These are phyloP conservation scores for Wickerhamomyces strasburgensis DNA, from an alignment of 805 yeast genomes.

Conservation along the genomic window DNA sequence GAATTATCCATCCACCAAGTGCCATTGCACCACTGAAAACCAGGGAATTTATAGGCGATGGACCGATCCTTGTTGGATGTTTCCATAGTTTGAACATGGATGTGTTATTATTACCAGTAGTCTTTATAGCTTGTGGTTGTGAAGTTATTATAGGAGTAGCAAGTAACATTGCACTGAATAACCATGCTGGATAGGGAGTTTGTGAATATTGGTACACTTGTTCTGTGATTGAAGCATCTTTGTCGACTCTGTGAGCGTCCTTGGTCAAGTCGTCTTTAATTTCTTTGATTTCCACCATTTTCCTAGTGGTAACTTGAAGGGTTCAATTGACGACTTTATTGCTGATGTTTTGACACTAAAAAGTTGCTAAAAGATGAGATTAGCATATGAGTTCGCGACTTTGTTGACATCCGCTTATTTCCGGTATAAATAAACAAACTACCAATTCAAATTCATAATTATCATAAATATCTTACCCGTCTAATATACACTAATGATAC, in stretches of 20 bases:
- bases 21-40: slow-evolving; percentile 60
- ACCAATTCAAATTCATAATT: background rate
- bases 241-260: slow-evolving; percentile 7
- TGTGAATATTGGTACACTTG: slow-evolving; percentile 28
- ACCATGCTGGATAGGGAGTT: slow-evolving; percentile 47
- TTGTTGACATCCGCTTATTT: no score
- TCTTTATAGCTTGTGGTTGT: slow-evolving; percentile 21
- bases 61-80: slow-evolving; percentile 24
- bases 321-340: slow-evolving; percentile 20
- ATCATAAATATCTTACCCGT: slow-evolving; percentile 14
- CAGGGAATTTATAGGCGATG: slow-evolving; percentile 34
- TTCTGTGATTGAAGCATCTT: slow-evolving; percentile 11
- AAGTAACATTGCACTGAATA: slow-evolving; percentile 33
- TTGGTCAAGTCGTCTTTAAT: slow-evolving; percentile 16
- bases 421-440: no score
- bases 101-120: slow-evolving; percentile 5
- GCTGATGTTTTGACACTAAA: no score
- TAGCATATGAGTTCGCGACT: background rate
- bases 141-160: slow-evolving; percentile 33
- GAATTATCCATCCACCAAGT: slow-evolving; percentile 67
- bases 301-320: slow-evolving; percentile 38
- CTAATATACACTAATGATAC: slow-evolving; percentile 16
- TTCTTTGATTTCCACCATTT: slow-evolving; percentile 24
- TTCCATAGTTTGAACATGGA: slow-evolving; percentile 5
- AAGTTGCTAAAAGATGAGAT: background rate